A percentile compares a stretch with the other conserved stretches of the same genome.
These are phyloP conservation scores for Microcyclospora pomicola DNA, from an alignment of 2,329 filamentous ascomycete species.

Conservation along the genomic window DNA sequence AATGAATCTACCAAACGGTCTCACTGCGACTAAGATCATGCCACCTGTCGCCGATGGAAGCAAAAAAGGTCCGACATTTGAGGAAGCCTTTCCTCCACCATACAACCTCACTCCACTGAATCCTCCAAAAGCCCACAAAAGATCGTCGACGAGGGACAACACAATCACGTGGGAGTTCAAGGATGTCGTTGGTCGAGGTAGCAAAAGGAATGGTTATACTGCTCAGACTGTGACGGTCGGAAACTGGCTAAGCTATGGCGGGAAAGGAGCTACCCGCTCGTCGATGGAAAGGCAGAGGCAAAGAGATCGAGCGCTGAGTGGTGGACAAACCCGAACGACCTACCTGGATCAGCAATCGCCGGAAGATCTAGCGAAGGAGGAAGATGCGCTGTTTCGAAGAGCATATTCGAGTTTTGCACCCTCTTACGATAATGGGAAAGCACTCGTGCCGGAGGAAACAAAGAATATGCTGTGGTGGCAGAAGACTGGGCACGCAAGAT, in stretches of 20 bases:
- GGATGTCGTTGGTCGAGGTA: slow-evolving; percentile 14
- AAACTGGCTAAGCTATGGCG: slow-evolving; percentile 47
- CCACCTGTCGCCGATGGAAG: slow-evolving; percentile 33
- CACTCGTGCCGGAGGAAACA: slow-evolving; percentile 53
- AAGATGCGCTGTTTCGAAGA: slow-evolving; percentile 61
- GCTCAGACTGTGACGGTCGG: slow-evolving; percentile 52
- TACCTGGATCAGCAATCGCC: slow-evolving; percentile 13
- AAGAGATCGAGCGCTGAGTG: slow-evolving; percentile 56
- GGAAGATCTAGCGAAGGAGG: slow-evolving; percentile 39
- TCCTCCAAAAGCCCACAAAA: slow-evolving; percentile 54
- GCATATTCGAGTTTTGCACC: slow-evolving; percentile 73
- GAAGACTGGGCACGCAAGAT: slow-evolving; percentile 50
- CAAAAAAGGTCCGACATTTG: slow-evolving; percentile 48
- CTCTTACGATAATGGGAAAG: slow-evolving; percentile 56
- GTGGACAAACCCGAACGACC: slow-evolving; percentile 36
- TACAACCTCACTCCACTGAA: slow-evolving; percentile 51
- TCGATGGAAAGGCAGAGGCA: slow-evolving; percentile 55
- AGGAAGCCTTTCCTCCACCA: slow-evolving; percentile 59
- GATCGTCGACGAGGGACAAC: slow-evolving; percentile 46
- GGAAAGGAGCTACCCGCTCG: slow-evolving; percentile 28
- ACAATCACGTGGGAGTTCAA: slow-evolving; percentile 35
- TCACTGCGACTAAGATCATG: slow-evolving; percentile 54
- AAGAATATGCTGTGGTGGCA: slow-evolving; percentile 67
- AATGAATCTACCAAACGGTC: slow-evolving; percentile 56
- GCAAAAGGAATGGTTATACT: slow-evolving; percentile 45